Percentiles rank a stretch among this genome's conserved stretches.
phyloP scores from a whole-genome alignment of 2,329 filamentous ascomycete species.

The Aspergillus pseudoviridinutans region DNA sequence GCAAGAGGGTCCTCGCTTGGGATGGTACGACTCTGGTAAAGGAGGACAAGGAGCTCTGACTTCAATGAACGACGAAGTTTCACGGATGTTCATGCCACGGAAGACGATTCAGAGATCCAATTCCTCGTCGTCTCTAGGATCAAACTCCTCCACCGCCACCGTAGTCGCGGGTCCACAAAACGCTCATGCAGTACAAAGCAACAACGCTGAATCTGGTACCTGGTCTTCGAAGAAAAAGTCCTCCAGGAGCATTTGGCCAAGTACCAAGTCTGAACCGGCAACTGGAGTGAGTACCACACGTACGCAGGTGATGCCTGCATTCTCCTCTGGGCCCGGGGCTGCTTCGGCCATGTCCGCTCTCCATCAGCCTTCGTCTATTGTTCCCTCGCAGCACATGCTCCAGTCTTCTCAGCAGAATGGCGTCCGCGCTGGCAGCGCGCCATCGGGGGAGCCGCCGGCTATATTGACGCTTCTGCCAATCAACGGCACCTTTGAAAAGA shows the following conservation, averaged over 20 bases:
- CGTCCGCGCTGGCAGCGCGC: constrained; percentile 40
- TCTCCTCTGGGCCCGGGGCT: constrained; percentile 55
- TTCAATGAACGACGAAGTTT: constrained; percentile 80
- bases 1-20: constrained; percentile 57
- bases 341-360: constrained; percentile 61
- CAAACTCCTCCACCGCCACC: constrained; percentile 54
- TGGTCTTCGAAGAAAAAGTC: constrained; percentile 46
- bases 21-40: constrained; percentile 57
- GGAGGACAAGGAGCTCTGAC: constrained; percentile 58
- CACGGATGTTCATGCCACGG: constrained; percentile 84
- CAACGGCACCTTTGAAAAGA: constrained; percentile 95
- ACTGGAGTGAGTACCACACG: constrained; percentile 59
- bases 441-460: constrained; percentile 60
- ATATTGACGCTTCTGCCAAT: constrained; percentile 83
- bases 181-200: constrained; percentile 35
- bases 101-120: constrained; percentile 83
- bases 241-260: constrained; percentile 58
- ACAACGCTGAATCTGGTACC: constrained; percentile 35
- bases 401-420: constrained; percentile 63
- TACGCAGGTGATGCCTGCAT: constrained; percentile 58
- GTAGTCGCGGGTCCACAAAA: constrained; percentile 30
- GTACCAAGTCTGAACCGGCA: constrained; percentile 62
- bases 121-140: constrained; percentile 79
- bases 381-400: constrained; percentile 65
- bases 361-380: constrained; percentile 58